Evolutionary conservation across 768 basidiomycete species (phyloP).

Genomic region (Kwoniella dendrophila): DNA sequence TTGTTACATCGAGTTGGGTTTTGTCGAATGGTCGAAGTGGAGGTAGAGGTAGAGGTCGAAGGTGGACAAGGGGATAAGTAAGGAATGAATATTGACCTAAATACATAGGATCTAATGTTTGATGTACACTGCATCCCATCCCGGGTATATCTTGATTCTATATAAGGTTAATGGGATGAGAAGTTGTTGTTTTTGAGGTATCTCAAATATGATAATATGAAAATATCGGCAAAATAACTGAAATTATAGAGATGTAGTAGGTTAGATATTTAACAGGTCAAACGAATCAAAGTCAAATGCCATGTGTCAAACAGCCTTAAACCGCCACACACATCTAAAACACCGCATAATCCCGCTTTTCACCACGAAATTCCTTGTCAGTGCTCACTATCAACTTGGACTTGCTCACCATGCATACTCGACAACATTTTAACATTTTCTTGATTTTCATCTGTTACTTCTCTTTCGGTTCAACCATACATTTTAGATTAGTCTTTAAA

Average conservation of each 20-base stretch:
- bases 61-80: constrained; percentile 18
- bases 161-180: not conserved
- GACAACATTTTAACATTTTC: constrained; percentile 3
- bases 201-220: not conserved
- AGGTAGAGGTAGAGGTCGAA: not conserved
- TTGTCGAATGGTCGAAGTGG: not conserved
- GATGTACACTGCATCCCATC: constrained; percentile 41
- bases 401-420: constrained; percentile 7
- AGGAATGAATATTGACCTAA: constrained; percentile 35
- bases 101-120: constrained; percentile 3
- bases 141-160: constrained; percentile 10
- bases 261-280: no score
- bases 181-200: not conserved
- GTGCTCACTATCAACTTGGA: not conserved
- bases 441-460: no score
- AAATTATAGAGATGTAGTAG: no score
- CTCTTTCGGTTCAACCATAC: constrained; percentile 13
- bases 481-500: constrained; percentile 51
- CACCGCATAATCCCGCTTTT: constrained; percentile 5
- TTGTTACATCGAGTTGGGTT: not conserved
- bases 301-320: not conserved
- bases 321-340: constrained; percentile 11
- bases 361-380: constrained; percentile 24
- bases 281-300: constrained; percentile 5
- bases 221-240: not conserved